Evolutionary conservation across 2,329 filamentous ascomycete species (phyloP), one percentile per base, ranked within the genome.

Genomic region (Aspergillus sp.): DNA sequence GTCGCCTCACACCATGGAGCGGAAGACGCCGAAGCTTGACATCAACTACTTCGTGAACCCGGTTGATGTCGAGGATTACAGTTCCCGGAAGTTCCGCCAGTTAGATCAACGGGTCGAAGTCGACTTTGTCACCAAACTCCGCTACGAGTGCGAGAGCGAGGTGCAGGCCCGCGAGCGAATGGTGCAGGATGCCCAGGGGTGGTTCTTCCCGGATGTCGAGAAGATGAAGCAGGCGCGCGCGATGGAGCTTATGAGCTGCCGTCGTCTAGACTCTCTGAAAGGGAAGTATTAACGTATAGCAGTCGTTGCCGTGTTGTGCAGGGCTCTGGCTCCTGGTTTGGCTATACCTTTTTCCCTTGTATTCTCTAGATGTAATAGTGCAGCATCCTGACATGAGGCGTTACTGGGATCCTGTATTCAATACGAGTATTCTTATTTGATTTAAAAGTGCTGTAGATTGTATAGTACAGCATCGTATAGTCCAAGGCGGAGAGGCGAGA

Each of bases 1-100:
- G 28, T 69, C 77, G 10, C 86, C 85, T 2, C 75, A 83, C 55
- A 94, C 85, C 12, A 65, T 80, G 48, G 72, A 80, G 45, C 82
- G 86, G 36, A 74, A 71, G 15, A 89, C 82, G 15, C 71, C 74
- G 1, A 74, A 75, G 34, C 69, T 86, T 41, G 77, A 80, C 32
- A 71, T 93, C 32, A 74, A 84, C 39, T 98, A 96, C 65, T 98
- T 74, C 52, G 73, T 96, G 40, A 80, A 93, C 54, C 86, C 86
- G 1, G 56, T 60, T 4, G 88, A 95, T 16, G 73, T 94, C 17
- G 71, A 74, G 16, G 75, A 80, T 22, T 88, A 78, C 57, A 78
- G 71, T 34, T 60, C 72, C 8, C 69, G 74, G 35, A 82, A 91
- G 55, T 74, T 93, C 52, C 65, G 67, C 29, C 73, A 80, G 47